A percentile compares a stretch with the other conserved stretches of the same genome.
Evolutionary conservation across 768 basidiomycete genomes (phyloP).

Genomic region (Podaxis rugospora): DNA sequence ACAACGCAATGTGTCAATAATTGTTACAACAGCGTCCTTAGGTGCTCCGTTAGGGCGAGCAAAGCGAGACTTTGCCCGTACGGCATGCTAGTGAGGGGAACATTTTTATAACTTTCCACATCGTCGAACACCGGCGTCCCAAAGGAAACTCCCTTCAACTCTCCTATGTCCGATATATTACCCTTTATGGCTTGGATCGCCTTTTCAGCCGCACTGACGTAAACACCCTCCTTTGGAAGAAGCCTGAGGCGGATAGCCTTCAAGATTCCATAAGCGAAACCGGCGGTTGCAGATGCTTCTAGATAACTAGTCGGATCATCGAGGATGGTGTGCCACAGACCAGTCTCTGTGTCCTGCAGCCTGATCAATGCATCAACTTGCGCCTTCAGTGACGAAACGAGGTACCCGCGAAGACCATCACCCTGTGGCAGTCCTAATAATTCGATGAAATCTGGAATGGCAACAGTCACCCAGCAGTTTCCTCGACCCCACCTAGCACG

Average conservation of each 20-base stretch:
- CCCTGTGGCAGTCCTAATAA: constrained; percentile 32
- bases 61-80: constrained; percentile 52
- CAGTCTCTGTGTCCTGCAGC: constrained; percentile 38
- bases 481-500: constrained; percentile 50
- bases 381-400: constrained; percentile 34
- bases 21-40: constrained; percentile 33
- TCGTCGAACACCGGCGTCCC: constrained; percentile 49
- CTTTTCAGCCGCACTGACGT: constrained; percentile 30
- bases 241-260: constrained; percentile 39
- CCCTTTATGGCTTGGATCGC: constrained; percentile 39
- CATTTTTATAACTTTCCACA: constrained; percentile 42
- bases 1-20: neutral
- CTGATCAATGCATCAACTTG: constrained; percentile 46
- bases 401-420: constrained; percentile 39
- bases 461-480: constrained; percentile 49
- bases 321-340: constrained; percentile 53
- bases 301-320: constrained; percentile 47
- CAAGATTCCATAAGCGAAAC: constrained; percentile 44
- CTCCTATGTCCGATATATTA: constrained; percentile 41
- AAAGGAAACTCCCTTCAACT: constrained; percentile 44
- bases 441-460: constrained; percentile 46
- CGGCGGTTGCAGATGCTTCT: constrained; percentile 44
- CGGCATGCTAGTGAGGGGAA: constrained; percentile 54
- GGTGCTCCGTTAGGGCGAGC: constrained; percentile 43
- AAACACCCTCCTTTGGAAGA: constrained; percentile 35